Conservation (phyloP, 495 filamentous ascomycete genomes). For the Eremomyces bilateralis region DNA sequence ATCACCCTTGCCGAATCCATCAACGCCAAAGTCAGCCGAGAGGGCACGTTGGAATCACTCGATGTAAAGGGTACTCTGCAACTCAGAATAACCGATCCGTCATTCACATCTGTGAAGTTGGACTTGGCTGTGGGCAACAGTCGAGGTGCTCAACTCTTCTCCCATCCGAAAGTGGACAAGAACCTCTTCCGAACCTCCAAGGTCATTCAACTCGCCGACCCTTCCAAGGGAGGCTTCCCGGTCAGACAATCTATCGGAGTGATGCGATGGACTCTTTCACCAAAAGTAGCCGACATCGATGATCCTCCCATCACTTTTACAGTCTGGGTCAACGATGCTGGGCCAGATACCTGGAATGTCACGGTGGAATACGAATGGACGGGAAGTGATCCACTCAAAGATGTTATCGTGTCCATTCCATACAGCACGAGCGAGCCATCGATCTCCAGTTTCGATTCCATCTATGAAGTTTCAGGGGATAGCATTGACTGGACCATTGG, state of each 20-base stretch:
- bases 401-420: conserved; percentile 72
- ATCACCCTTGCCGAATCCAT: conserved; percentile 74
- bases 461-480: conserved; percentile 86
- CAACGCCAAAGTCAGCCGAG: conserved; percentile 63
- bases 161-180: conserved; percentile 89
- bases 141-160: conserved; percentile 67
- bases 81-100: conserved; percentile 66
- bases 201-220: conserved; percentile 66
- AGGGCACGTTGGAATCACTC: conserved; percentile 63
- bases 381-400: conserved; percentile 48
- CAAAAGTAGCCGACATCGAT: conserved; percentile 46
- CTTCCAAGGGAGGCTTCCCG: conserved; percentile 57
- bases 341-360: conserved; percentile 53
- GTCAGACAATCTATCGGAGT: conserved; percentile 77
- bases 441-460: conserved; percentile 80
- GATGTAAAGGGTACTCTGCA: conserved; percentile 79
- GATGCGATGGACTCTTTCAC: conserved; percentile 65
- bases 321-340: conserved; percentile 81
- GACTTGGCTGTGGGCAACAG: conserved; percentile 50
- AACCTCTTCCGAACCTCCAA: conserved; percentile 55
- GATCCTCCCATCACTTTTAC: conserved; percentile 76
- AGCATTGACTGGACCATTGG: conserved; percentile 85
- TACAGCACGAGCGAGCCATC: conserved; percentile 62
- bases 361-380: conserved; percentile 89
- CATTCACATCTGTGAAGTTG: conserved; percentile 74